Evolutionary conservation across 116 monocot species (phyloP), one percentile per base, ranked within the genome.

Genomic region (Cymodocea nodosa): DNA sequence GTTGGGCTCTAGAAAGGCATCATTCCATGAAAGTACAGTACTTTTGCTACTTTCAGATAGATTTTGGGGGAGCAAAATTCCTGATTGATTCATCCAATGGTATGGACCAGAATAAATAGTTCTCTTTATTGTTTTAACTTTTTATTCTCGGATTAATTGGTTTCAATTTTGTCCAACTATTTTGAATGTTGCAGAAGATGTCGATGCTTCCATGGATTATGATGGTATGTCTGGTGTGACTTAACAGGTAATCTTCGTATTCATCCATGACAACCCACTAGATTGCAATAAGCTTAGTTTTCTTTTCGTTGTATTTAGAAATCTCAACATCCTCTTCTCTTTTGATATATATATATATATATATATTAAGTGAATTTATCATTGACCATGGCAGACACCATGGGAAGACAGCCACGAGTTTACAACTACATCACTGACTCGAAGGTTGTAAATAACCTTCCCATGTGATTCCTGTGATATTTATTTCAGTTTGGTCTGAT

Each of bases 371-470:
- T 56, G 18, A 20, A 4, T 15, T 25, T 57, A 12, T 57, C 24
- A 13, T 22, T 57, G 13, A 12, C 25, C 11, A 55, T 57, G 57
- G 61, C 60, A 61, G 61, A 61, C 36, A 39, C 61, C 30, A 24
- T 61, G 36, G 61, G 61, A 39, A 9, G 61, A 61, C 57, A 37
- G 16, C 14, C 37, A 1, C 30, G 30, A 30, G 30, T 30, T 30
- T 30, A 61, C 37, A 61, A 10, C 37, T 37, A 61, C 61, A 61
- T 37, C 18, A 61, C 61, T 61, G 37, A 61, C 35, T n/a, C 15
- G 36, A 61, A 61, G 61, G 61, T 61, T 61, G 30, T 3, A 61
- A 36, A n/a, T 57, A 4, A 22, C 9, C 57, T 57, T 57, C 25
- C 57, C 57, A 56, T 23, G 57, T 57, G 57, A 19, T 57, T 56